phyloP scores from a whole-genome alignment of 2,329 filamentous ascomycete species.

The Diaporthe ampelina region DNA sequence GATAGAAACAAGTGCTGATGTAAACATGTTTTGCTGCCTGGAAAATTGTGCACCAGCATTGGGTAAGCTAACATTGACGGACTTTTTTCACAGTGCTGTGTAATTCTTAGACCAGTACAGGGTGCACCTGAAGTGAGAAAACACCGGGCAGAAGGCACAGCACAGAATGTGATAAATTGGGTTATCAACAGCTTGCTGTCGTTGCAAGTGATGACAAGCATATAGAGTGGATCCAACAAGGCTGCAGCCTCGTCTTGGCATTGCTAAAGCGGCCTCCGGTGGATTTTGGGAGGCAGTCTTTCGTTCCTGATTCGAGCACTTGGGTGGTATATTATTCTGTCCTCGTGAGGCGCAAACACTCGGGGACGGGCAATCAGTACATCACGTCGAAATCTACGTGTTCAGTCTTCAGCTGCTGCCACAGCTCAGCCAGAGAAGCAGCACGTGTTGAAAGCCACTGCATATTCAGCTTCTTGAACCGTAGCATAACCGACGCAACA shows the following conservation, averaged over 20 bases:
- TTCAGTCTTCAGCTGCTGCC: neutral
- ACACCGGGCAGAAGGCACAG: neutral
- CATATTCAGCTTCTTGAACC: neutral
- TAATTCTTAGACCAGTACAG: neutral
- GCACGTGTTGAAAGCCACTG: neutral
- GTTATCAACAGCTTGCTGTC: no score
- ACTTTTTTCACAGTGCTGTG: neutral
- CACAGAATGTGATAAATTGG: neutral
- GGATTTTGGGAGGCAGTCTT: neutral
- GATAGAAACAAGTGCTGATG: neutral
- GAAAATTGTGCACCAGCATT: neutral
- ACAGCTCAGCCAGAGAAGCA: neutral
- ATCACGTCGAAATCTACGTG: neutral
- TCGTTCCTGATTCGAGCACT: no score
- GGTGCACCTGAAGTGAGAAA: neutral
- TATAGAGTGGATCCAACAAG: neutral
- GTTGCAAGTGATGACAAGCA: neutral
- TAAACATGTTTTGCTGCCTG: neutral
- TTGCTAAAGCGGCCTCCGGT: neutral
- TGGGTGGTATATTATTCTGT: no score
- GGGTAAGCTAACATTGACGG: neutral
- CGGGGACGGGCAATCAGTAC: neutral
- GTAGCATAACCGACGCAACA: neutral
- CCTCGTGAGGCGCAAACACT: neutral
- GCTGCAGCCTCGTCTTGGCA: constrained; percentile 31